Conservation (phyloP, 1,284 basidiomycete species). For the Leccinum fuscescens region DNA sequence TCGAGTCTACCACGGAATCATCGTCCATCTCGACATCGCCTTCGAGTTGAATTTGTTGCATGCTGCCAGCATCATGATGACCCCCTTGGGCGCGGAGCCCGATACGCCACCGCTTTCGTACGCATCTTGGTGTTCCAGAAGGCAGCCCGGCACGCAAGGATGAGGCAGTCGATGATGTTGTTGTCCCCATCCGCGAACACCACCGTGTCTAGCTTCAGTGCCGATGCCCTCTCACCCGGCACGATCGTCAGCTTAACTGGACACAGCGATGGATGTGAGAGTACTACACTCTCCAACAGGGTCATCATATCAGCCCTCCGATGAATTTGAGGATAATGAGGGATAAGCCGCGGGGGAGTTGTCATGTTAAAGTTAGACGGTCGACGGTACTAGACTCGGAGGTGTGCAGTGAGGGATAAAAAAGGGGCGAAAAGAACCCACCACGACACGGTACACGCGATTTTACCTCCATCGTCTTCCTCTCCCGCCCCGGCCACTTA, state of each 20-base stretch:
- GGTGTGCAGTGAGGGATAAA: neutral
- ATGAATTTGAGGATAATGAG: slow-evolving; percentile 47
- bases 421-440: slow-evolving; percentile 37
- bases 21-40: slow-evolving; percentile 49
- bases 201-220: slow-evolving; percentile 65
- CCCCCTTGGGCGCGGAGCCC: slow-evolving; percentile 32
- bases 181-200: slow-evolving; percentile 35
- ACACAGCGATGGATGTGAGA: slow-evolving; percentile 62
- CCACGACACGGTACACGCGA: slow-evolving; percentile 73
- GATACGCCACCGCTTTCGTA: slow-evolving; percentile 65
- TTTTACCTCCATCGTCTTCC: slow-evolving; percentile 54
- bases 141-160: slow-evolving; percentile 72
- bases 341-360: neutral
- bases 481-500: slow-evolving; percentile 60
- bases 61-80: neutral
- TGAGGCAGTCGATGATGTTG: slow-evolving; percentile 71
- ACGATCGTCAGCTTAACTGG: slow-evolving; percentile 66
- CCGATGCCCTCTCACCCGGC: slow-evolving; percentile 64
- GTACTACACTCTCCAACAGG: slow-evolving; percentile 49
- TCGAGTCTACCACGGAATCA: slow-evolving; percentile 48
- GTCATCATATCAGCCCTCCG: slow-evolving; percentile 71
- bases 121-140: slow-evolving; percentile 79
- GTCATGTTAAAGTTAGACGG: neutral
- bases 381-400: neutral
- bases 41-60: slow-evolving; percentile 3